phyloP scores from a whole-genome alignment of 352 stramenopile genomes.

The Pythium dissimile region DNA sequence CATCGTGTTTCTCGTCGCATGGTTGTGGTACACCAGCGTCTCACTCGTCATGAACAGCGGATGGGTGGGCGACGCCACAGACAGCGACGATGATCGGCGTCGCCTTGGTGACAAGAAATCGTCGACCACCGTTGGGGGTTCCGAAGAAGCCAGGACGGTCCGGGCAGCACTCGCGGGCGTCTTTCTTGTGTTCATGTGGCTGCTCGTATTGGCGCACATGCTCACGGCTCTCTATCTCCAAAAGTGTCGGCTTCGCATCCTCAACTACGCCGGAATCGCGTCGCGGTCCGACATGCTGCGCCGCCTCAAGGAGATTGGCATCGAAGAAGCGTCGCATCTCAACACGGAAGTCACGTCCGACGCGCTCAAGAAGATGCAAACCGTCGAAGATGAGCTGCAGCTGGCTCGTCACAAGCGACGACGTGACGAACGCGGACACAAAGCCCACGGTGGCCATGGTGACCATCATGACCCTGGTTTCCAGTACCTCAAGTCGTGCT shows the following conservation, averaged over 20 bases:
- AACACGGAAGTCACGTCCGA: constrained; percentile 5
- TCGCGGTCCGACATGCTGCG: constrained; percentile 3
- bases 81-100: background rate
- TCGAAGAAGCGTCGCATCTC: constrained; percentile 3
- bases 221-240: constrained; percentile 3
- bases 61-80: background rate
- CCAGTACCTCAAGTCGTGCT: constrained; percentile 9
- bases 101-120: background rate
- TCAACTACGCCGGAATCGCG: constrained; percentile 5
- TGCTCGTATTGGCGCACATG: constrained; percentile 4
- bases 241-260: constrained; percentile 4
- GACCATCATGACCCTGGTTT: constrained; percentile 1
- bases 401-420: background rate
- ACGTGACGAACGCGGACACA: too few relatives aligned
- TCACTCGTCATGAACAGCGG: background rate
- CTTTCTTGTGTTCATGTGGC: background rate
- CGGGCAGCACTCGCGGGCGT: background rate
- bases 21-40: constrained; percentile 9
- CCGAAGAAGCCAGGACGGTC: background rate
- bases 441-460: background rate
- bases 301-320: background rate
- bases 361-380: constrained; percentile 5
- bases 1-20: constrained; percentile 18
- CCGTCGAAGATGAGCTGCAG: constrained; percentile 3
- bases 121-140: background rate